Percentiles rank a stretch among this genome's conserved stretches.
phyloP scores from a whole-genome alignment of 2,329 filamentous ascomycete genomes.

The Metarhizium brunneum region DNA sequence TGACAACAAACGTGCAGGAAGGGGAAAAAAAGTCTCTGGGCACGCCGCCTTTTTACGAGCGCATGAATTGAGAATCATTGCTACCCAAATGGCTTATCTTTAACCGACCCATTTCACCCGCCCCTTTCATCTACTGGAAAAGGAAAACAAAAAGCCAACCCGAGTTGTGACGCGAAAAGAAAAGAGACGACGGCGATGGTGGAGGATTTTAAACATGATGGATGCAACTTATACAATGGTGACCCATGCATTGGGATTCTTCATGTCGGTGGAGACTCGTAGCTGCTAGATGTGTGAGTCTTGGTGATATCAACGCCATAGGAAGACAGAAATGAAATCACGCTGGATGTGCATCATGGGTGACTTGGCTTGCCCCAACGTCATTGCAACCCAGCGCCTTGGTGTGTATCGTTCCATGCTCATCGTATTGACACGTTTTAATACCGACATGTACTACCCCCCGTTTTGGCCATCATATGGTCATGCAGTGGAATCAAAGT shows the following conservation, averaged over 20 bases:
- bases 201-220: not conserved
- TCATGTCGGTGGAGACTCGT: not conserved
- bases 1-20: not conserved
- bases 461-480: not conserved
- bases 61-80: slow-evolving; percentile 15
- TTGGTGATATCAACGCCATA: not conserved
- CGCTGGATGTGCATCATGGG: not conserved
- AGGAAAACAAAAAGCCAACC: slow-evolving; percentile 11
- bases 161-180: slow-evolving; percentile 14
- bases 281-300: not conserved
- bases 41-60: slow-evolving; percentile 13
- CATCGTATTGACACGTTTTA: not conserved
- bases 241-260: slow-evolving; percentile 1
- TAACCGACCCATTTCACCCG: not conserved
- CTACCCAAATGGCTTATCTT: slow-evolving; percentile 4
- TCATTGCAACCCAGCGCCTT: not conserved
- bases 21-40: not conserved
- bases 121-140: slow-evolving; percentile 12
- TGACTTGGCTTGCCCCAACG: not conserved
- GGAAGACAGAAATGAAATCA: not conserved
- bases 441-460: too few relatives aligned
- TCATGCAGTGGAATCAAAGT: not conserved
- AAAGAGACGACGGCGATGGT: slow-evolving; percentile 13
- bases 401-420: not conserved
- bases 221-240: slow-evolving; percentile 1